phyloP scores from a whole-genome alignment of 345 rosid species.

The Brassica napus region DNA sequence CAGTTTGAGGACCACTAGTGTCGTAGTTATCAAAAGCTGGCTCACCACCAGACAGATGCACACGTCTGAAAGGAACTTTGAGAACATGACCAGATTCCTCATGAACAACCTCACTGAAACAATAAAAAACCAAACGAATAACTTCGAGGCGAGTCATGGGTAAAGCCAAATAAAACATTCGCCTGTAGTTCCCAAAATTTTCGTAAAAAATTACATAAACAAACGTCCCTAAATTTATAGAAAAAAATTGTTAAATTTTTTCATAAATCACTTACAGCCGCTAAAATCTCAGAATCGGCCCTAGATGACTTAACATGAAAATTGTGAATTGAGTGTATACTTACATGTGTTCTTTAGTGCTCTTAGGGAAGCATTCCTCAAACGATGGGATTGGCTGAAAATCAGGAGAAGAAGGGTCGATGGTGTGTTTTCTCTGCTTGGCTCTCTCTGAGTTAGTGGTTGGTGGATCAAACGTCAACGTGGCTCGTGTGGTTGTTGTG shows the following conservation, averaged over 20 bases:
- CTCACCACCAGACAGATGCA: constrained; percentile 84
- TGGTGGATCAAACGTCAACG: constrained; percentile 80
- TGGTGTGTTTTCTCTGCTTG: constrained; percentile 67
- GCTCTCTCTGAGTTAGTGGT: constrained; percentile 51
- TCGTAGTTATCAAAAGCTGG: constrained; percentile 84
- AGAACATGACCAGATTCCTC: constrained; percentile 82
- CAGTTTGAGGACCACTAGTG: constrained; percentile 94
- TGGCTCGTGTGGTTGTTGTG: constrained; percentile 50
- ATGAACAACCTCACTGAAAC: constrained; percentile 73
- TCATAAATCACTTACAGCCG: too few relatives aligned
- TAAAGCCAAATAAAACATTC: too few relatives aligned
- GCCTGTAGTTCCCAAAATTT: too few relatives aligned
- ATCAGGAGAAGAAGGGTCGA: constrained; percentile 92
- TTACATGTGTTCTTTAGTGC: constrained; percentile 66
- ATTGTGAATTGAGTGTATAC: background rate
- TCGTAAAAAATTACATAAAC: too few relatives aligned
- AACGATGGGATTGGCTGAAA: constrained; percentile 86
- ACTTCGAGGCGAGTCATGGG: too few relatives aligned
- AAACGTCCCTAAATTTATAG: too few relatives aligned
- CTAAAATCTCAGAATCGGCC: too few relatives aligned
- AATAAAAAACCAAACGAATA: background rate
- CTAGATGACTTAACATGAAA: background rate
- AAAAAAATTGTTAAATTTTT: too few relatives aligned
- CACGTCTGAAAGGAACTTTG: constrained; percentile 86
- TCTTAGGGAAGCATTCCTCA: constrained; percentile 86